Percentiles rank a stretch among this genome's conserved stretches.
Conservation (phyloP, 2,329 filamentous ascomycete species). For the Botrytis pseudocinerea region DNA sequence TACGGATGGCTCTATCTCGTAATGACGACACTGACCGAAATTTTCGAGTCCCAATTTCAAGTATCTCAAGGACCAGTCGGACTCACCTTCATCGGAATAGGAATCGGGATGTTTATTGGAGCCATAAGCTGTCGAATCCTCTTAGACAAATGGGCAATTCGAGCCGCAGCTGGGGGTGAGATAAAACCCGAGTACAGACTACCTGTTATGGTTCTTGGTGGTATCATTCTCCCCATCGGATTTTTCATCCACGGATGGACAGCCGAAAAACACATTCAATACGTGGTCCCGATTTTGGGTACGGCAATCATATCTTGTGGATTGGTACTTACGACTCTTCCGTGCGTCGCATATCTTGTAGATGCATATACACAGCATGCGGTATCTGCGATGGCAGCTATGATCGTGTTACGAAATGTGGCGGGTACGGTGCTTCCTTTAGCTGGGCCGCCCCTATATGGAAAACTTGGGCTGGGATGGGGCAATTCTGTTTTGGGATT, state of each 20-base stretch:
- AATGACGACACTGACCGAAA: conserved; percentile 43
- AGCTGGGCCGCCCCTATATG: conserved; percentile 35
- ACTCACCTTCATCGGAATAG: conserved; percentile 43
- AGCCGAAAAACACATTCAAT: conserved; percentile 42
- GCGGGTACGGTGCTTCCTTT: conserved; percentile 39
- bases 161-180: too few species aligned
- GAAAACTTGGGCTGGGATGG: conserved; percentile 39
- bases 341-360: conserved; percentile 40
- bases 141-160: conserved; percentile 39
- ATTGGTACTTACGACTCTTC: background rate
- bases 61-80: conserved; percentile 42
- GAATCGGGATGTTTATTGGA: conserved; percentile 38
- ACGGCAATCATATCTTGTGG: conserved; percentile 7
- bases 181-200: conserved; percentile 46
- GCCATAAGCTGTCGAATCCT: conserved; percentile 30
- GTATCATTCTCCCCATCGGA: conserved; percentile 43
- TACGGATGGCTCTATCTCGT: conserved; percentile 43
- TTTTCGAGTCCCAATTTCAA: conserved; percentile 42
- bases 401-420: conserved; percentile 38
- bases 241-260: conserved; percentile 52
- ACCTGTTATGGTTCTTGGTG: conserved; percentile 42
- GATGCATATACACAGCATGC: conserved; percentile 42
- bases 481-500: conserved; percentile 41
- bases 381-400: conserved; percentile 40
- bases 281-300: conserved; percentile 43